Base-by-base conservation (phyloP, 2,329 filamentous ascomycete genomes). In the Ophiocordyceps australis region DNA sequence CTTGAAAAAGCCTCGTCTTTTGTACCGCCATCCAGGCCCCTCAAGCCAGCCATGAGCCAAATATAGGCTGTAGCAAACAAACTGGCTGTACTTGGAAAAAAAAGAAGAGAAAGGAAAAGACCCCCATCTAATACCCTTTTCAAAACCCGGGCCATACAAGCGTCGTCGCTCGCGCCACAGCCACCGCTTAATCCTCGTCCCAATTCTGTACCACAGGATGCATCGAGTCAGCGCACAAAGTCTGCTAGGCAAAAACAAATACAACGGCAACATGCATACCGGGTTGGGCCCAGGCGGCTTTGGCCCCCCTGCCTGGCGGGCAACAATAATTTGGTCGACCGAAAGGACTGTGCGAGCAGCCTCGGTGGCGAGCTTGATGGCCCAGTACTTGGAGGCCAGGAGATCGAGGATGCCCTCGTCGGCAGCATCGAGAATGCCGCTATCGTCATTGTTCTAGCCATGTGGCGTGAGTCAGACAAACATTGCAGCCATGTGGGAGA, bases 261-360 rank as follows among this genome's bases (percentile, higher is more conserved):
- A n/a, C n/a, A n/a, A n/a, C n/a, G n/a, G n/a, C n/a, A n/a, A n/a
- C n/a, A n/a, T n/a, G 52, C 60, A 44, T 46, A 65, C 60, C 23
- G 85, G 77, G 56, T 94, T 94, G 38, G 83, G 89, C 24, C 79
- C 85, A 17, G 89, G 89, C 29, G 86, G 86, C 66, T 98, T 98
- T 14, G 91, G 89, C 20, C 89, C 89, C 46, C 89, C 89, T 24
- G 91, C 89, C 59, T 95, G 89, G 57, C 86, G 74, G 35, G 91
- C 85, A 30, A 98, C 89, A 47, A 98, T 98, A 46, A 98, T 98
- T 59, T 98, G 91, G 54, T 98, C 89, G 20, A 98, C 89, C 24
- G 83, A 92, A 36, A 98, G 61, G 17, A 98, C 78, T 24, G 89
- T 98, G 42, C 89, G 70, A 27, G 83, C 86, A 21, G 89, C 77